These are phyloP conservation scores for Solanum appendiculatum DNA, from an alignment of 257 asterid species.

Conservation along the genomic window DNA sequence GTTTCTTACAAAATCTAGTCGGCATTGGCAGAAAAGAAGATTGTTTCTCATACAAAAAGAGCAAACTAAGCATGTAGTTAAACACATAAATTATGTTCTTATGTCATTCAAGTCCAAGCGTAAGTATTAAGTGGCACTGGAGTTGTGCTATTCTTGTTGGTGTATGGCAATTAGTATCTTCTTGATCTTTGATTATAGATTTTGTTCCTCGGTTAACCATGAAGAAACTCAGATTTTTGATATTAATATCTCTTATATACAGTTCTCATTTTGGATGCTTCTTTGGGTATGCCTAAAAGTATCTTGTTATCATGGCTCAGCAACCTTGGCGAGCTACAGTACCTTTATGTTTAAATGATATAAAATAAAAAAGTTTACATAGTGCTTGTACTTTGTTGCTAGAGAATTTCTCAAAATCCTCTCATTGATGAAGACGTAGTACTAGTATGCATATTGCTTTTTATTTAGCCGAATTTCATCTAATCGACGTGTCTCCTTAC, in stretches of 20 bases:
- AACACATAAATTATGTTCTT: background rate
- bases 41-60: background rate
- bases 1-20: background rate
- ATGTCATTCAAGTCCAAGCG: background rate
- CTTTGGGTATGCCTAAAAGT: background rate
- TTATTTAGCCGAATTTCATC: background rate
- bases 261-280: background rate
- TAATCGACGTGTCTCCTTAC: background rate
- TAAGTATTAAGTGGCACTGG: background rate
- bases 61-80: background rate
- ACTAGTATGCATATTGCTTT: no score
- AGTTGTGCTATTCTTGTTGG: background rate
- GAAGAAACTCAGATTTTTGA: background rate
- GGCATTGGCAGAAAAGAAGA: background rate
- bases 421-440: background rate
- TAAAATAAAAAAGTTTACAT: background rate
- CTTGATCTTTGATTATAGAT: background rate
- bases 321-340: background rate
- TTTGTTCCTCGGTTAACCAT: background rate
- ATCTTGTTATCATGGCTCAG: background rate
- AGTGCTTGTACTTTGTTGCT: background rate
- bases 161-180: background rate
- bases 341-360: background rate
- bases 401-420: background rate
- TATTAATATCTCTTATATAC: background rate